These are phyloP conservation scores for Malus fusca DNA, from an alignment of 306 rosid species.

Conservation along the genomic window DNA sequence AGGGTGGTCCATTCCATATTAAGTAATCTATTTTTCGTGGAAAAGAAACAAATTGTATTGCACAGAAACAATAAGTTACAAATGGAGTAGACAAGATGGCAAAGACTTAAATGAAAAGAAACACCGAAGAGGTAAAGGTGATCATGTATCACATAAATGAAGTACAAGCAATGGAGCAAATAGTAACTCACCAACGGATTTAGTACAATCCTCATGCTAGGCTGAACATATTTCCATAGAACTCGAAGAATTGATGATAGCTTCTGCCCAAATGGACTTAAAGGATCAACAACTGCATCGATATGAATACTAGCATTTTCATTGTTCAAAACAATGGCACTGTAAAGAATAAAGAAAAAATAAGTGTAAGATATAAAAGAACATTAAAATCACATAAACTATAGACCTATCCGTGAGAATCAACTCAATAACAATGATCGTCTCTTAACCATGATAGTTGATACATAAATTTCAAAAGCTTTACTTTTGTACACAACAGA, in stretches of 20 bases:
- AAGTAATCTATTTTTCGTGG: background rate
- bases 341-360: conserved; percentile 36
- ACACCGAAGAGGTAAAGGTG: background rate
- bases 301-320: conserved; percentile 80
- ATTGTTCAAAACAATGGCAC: conserved; percentile 68
- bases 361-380: conserved; percentile 10
- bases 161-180: conserved; percentile 7
- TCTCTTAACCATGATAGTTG: background rate
- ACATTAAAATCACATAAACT: conserved; percentile 8
- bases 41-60: background rate
- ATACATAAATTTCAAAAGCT: background rate
- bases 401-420: background rate
- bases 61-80: background rate
- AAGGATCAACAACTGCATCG: conserved; percentile 90
- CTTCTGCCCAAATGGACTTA: conserved; percentile 89
- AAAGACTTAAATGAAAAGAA: background rate
- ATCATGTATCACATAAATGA: background rate
- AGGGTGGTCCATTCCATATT: background rate
- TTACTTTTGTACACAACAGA: background rate
- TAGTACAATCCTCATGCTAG: conserved; percentile 93
- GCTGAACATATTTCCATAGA: conserved; percentile 70
- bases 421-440: background rate
- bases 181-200: conserved; percentile 80
- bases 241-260: conserved; percentile 78
- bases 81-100: background rate